These are phyloP conservation scores for Stenocarpella maydis DNA, from an alignment of 2,329 filamentous ascomycete genomes.

Conservation along the genomic window DNA sequence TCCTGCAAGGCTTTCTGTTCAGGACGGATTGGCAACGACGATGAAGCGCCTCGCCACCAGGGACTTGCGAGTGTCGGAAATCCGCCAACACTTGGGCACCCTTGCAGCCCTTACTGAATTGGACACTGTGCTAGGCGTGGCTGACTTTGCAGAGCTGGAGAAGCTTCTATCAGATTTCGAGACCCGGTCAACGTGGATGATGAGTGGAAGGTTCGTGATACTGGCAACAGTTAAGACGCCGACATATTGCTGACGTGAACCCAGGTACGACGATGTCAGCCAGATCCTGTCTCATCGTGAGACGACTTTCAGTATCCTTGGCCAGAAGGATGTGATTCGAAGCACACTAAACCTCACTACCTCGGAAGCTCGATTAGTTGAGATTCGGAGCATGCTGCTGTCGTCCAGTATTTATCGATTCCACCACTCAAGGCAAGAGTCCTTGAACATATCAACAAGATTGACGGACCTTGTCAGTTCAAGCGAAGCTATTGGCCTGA, in stretches of 20 bases:
- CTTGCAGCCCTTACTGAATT: constrained; percentile 82
- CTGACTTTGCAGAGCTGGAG: constrained; percentile 67
- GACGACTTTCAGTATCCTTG: constrained; percentile 81
- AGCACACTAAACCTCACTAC: constrained; percentile 67
- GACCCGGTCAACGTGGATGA: constrained; percentile 78
- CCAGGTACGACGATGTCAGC: constrained; percentile 78
- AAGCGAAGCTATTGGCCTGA: constrained; percentile 75
- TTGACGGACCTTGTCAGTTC: constrained; percentile 79
- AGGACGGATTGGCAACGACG: constrained; percentile 68
- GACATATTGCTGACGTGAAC: constrained; percentile 38
- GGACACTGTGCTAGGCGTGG: constrained; percentile 75
- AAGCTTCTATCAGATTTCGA: constrained; percentile 70
- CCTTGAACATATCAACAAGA: constrained; percentile 83
- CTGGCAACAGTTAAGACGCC: not conserved
- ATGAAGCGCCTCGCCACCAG: constrained; percentile 64
- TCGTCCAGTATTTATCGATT: constrained; percentile 79
- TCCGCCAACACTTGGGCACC: constrained; percentile 65
- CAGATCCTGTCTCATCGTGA: constrained; percentile 84
- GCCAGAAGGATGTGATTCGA: constrained; percentile 72
- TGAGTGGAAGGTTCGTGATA: constrained; percentile 73
- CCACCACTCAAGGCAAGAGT: constrained; percentile 85
- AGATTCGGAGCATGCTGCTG: constrained; percentile 79
- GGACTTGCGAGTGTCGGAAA: constrained; percentile 57
- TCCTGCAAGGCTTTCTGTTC: constrained; percentile 64
- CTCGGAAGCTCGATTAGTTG: constrained; percentile 71